Percentiles rank a stretch among this genome's conserved stretches.
These are phyloP conservation scores for Lunularia cruciata DNA, from an alignment of 225 moss, liverwort and hornwort species.

Conservation along the genomic window DNA sequence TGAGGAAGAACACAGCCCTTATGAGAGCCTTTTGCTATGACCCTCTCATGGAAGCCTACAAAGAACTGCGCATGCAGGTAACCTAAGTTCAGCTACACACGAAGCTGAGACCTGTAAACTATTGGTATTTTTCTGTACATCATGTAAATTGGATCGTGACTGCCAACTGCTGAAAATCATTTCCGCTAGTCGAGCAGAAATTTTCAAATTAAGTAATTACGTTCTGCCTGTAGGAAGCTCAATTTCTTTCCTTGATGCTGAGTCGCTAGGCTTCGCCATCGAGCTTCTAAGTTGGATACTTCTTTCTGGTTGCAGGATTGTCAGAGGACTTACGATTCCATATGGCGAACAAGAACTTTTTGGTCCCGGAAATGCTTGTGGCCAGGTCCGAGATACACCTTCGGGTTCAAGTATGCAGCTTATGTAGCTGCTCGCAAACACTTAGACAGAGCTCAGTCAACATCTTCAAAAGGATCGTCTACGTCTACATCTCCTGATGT, in stretches of 20 bases:
- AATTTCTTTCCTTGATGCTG: too few species aligned
- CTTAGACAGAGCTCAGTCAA: slow-evolving; percentile 71
- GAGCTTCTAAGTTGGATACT: too few species aligned
- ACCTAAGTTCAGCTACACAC: too few species aligned
- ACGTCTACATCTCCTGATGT: slow-evolving; percentile 27
- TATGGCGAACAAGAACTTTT: slow-evolving; percentile 62
- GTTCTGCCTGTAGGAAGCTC: too few species aligned
- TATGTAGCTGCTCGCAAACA: slow-evolving; percentile 76
- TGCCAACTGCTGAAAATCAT: too few species aligned
- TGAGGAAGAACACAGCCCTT: slow-evolving; percentile 89
- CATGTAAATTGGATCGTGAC: too few species aligned
- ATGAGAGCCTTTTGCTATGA: slow-evolving; percentile 98
- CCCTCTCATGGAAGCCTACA: slow-evolving; percentile 86
- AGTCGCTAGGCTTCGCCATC: too few species aligned
- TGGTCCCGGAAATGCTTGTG: slow-evolving; percentile 95
- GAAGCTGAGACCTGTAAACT: neutral
- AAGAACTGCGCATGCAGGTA: slow-evolving; percentile 93
- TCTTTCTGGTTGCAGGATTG: slow-evolving; percentile 63
- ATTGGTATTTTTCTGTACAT: neutral
- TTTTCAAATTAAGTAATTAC: too few species aligned
- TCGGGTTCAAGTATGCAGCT: slow-evolving; percentile 91
- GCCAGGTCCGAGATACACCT: slow-evolving; percentile 87
- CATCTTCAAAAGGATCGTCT: slow-evolving; percentile 46
- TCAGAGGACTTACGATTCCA: slow-evolving; percentile 63
- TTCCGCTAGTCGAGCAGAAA: neutral